phyloP scores from a whole-genome alignment of 2,329 filamentous ascomycete genomes.

The Apiospora malaysiana region DNA sequence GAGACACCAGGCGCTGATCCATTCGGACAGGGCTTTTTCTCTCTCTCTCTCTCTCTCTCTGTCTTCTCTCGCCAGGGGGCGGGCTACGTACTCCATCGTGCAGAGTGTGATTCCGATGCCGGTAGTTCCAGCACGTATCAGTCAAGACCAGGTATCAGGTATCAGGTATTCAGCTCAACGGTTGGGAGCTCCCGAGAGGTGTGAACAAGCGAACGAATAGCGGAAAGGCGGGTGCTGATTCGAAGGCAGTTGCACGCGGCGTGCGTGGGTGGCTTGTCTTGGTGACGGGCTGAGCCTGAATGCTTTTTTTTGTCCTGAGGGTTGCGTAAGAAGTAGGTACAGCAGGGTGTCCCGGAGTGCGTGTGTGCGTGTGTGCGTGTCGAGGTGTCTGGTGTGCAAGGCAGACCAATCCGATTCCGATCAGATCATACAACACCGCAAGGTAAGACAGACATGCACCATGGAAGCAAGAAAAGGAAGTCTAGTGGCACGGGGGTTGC shows the following conservation, averaged over 20 bases:
- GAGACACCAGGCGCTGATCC: constrained; percentile 1
- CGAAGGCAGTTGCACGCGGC: neutral
- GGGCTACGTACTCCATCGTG: constrained; percentile 15
- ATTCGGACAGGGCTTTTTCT: neutral
- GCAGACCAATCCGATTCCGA: neutral
- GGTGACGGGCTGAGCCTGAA: neutral
- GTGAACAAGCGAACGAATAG: constrained; percentile 8
- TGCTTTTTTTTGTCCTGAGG: neutral
- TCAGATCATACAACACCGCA: neutral
- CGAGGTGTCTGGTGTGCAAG: neutral
- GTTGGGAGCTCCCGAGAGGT: constrained; percentile 3
- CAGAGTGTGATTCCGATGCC: constrained; percentile 1
- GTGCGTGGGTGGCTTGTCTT: constrained; percentile 13
- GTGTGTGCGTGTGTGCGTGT: too few relatives aligned
- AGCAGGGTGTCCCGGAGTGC: neutral
- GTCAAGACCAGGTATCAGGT: neutral
- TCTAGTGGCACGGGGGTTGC: neutral
- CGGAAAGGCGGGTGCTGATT: constrained; percentile 1
- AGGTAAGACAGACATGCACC: constrained; percentile 3
- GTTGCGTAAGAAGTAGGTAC: constrained; percentile 3
- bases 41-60: too few relatives aligned
- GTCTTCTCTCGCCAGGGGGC: too few relatives aligned
- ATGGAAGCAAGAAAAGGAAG: constrained; percentile 15
- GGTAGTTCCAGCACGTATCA: neutral
- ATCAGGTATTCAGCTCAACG: constrained; percentile 3